These are phyloP conservation scores for Candida neerlandica DNA, from an alignment of 1,139 yeast genomes.

Conservation along the genomic window DNA sequence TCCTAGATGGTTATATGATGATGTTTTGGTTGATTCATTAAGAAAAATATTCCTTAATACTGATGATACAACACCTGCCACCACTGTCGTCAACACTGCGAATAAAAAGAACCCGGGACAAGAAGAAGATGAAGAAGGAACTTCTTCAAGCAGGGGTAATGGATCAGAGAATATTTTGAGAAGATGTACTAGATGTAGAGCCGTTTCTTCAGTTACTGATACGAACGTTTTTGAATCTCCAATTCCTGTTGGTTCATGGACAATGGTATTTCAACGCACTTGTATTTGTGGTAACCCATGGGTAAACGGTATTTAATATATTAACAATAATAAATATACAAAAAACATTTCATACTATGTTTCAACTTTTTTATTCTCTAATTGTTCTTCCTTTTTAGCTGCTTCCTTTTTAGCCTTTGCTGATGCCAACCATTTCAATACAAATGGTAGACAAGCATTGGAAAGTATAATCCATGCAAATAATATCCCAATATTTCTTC, in stretches of 20 bases:
- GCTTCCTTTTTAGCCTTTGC: slow-evolving; percentile 20
- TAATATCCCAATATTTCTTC: slow-evolving; percentile 49
- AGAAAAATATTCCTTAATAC: slow-evolving; percentile 40
- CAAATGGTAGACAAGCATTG: slow-evolving; percentile 42
- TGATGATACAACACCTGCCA: slow-evolving; percentile 9
- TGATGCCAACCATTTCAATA: slow-evolving; percentile 27
- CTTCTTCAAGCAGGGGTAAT: too few relatives aligned
- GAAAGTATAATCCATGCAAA: slow-evolving; percentile 49
- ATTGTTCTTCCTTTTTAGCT: background rate
- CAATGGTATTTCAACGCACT: slow-evolving; percentile 70
- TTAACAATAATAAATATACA: background rate
- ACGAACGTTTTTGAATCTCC: slow-evolving; percentile 43
- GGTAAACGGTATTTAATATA: slow-evolving; percentile 33
- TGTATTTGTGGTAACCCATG: slow-evolving; percentile 85
- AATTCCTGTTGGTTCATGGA: slow-evolving; percentile 57
- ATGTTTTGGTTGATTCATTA: slow-evolving; percentile 39
- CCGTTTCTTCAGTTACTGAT: slow-evolving; percentile 55
- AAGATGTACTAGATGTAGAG: slow-evolving; percentile 70
- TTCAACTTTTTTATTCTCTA: background rate
- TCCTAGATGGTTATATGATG: slow-evolving; percentile 22
- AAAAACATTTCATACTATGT: background rate
- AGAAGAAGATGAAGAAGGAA: slow-evolving; percentile 1
- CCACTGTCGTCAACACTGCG: background rate
- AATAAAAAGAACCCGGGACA: too few relatives aligned
- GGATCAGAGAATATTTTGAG: slow-evolving; percentile 28